Evolutionary conservation across 768 basidiomycete genomes (phyloP), one percentile per base, ranked within the genome.

Genomic region (Paxillus ammoniavirescens): DNA sequence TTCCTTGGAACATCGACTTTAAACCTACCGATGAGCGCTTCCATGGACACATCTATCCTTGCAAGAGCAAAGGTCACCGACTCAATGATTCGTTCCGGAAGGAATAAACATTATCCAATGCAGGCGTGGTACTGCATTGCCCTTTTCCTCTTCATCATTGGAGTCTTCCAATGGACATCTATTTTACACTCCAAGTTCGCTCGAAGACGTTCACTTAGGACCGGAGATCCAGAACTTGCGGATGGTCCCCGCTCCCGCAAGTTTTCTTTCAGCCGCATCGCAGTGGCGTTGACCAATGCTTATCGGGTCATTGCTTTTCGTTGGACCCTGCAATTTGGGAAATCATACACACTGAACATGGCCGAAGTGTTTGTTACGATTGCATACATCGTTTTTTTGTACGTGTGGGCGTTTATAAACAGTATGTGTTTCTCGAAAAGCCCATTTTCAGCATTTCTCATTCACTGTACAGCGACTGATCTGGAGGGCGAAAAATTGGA

Each of bases 231-330:
- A 40, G 57, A 58, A 36, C 49, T 21, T 4, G 49, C 45, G 4
- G 42, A 49, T 49, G 7, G 30, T 2, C 23, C 36, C 13, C 15
- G 21, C 75, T n/a, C 60, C 66, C 17, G 65, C 76, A 7, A 65
- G 59, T 2, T 79, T 77, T 65, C 73, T 72, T 47, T 74, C 76
- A 41, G 61, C 42, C 65, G 72, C 42, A 48, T 73, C 35, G 69
- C 72, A 4, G 50, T 55, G 8, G 76, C 77, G 12, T 18, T 76
- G 13, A 60, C 66, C 7, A 70, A 77, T 17, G 67, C 63, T 0
- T 80, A 79, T 63, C 73, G 73, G 37, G 73, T 79, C 33, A 55
- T 74, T 6, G 72, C 73, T 17, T 81, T 80, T 62, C 76, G 81
- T 31, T 68, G 67, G 58, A 74, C 70, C 10, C 58, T 80, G n/a